These are phyloP conservation scores for Aspergillus neotritici DNA, from an alignment of 2,329 filamentous ascomycete species.

Conservation along the genomic window DNA sequence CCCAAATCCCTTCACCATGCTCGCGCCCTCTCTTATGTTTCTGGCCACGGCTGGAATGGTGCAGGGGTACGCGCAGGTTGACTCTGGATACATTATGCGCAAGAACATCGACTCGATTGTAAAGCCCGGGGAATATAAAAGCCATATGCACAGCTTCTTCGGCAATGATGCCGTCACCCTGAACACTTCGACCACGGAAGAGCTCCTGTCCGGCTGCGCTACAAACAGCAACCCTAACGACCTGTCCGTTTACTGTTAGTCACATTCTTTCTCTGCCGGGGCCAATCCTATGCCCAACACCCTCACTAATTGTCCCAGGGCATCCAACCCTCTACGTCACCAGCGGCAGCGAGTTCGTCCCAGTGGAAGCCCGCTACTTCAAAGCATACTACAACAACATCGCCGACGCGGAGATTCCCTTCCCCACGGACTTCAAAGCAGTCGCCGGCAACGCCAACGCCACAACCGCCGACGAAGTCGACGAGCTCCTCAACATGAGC, in stretches of 20 bases:
- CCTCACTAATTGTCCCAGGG: slow-evolving; percentile 11
- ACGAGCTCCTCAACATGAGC: not conserved
- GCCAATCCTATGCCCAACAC: not conserved
- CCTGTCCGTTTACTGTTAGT: slow-evolving; percentile 16
- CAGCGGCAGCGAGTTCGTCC: not conserved
- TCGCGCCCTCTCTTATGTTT: no score
- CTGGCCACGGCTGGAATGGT: no score
- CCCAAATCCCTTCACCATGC: no score
- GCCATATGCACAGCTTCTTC: slow-evolving; percentile 20
- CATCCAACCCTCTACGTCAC: slow-evolving; percentile 12
- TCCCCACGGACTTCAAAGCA: slow-evolving; percentile 11
- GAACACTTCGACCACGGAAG: slow-evolving; percentile 12
- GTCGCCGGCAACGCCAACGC: slow-evolving; percentile 8
- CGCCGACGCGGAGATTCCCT: slow-evolving; percentile 12
- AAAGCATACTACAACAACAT: slow-evolving; percentile 14
- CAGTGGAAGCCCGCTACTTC: slow-evolving; percentile 10
- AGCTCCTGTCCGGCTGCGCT: slow-evolving; percentile 13
- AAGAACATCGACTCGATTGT: slow-evolving; percentile 18
- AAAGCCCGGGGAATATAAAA: slow-evolving; percentile 11
- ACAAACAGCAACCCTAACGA: slow-evolving; percentile 14
- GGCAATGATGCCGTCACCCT: slow-evolving; percentile 14
- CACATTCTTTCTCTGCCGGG: no score
- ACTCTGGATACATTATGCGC: no score
- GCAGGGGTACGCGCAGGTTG: no score
- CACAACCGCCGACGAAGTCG: not conserved